These are phyloP conservation scores for Nigrograna mackinnonii DNA, from an alignment of 2,329 filamentous ascomycete genomes.

Conservation along the genomic window DNA sequence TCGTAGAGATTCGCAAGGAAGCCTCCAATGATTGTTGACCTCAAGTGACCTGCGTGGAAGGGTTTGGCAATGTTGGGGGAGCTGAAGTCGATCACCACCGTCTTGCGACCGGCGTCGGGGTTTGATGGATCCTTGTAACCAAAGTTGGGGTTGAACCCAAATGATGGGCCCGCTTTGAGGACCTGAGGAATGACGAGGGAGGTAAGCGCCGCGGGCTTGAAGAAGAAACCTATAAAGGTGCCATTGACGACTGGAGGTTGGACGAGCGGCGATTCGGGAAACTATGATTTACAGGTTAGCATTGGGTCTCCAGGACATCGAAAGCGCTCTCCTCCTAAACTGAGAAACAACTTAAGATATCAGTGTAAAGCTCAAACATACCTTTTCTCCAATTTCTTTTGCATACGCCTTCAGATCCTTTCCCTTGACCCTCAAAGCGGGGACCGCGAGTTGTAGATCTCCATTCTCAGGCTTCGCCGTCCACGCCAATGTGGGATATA, in stretches of 20 bases:
- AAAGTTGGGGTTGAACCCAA: conserved; percentile 64
- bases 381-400: conserved; percentile 56
- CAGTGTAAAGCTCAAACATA: conserved; percentile 12
- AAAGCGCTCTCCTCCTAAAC: too few relatives aligned
- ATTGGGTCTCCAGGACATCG: too few relatives aligned
- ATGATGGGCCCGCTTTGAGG: conserved; percentile 62
- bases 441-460: conserved; percentile 76
- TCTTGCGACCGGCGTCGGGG: conserved; percentile 64
- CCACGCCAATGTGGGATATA: conserved; percentile 79
- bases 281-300: too few relatives aligned
- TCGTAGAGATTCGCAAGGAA: conserved; percentile 73
- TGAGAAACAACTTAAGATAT: not conserved
- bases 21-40: conserved; percentile 76
- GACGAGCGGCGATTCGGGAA: conserved; percentile 74
- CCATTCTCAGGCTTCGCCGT: conserved; percentile 80
- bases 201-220: conserved; percentile 70
- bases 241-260: conserved; percentile 69
- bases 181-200: conserved; percentile 71
- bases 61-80: conserved; percentile 78
- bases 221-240: conserved; percentile 78
- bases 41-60: conserved; percentile 65
- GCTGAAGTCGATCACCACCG: conserved; percentile 78
- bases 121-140: conserved; percentile 66
- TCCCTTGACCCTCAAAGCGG: conserved; percentile 75
- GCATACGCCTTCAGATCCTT: conserved; percentile 63